Base-by-base conservation (phyloP, 495 filamentous ascomycete species). In the Neurospora sp. region DNA sequence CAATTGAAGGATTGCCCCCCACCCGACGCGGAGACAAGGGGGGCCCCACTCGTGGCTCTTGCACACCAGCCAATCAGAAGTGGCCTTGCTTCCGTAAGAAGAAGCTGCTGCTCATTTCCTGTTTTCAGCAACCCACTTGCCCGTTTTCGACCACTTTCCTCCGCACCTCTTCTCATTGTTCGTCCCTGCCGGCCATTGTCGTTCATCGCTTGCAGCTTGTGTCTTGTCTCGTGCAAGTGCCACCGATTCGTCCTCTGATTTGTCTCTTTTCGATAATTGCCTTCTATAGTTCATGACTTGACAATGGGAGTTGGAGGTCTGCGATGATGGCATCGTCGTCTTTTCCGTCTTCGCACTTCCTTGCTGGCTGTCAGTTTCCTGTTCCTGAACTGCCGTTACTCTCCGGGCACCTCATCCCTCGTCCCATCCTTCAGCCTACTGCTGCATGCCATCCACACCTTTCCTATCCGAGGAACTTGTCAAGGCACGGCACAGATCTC, bases 71-170 rank as follows among this genome's bases (percentile, higher is more conserved):
- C 59, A 82, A 82, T 82, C 73, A 80, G 48, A 78, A 14, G 20
- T 27, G 39, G 72, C 68, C 69, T 72, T 68, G 31, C 71, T 72
- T 81, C 80, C 80, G 70, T 78, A 82, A 82, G 79, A 78, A 82
- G 80, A 76, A 82, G 79, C 75, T 77, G 75, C 69, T 70, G 48
- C 35, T 73, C 70, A 22, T 76, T 74, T 40, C 76, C 44, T 72
- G 68, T 59, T 72, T 76, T 71, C 71, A 44, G 74, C 68, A 72
- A 69, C 38, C 68, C 78, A 72, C 76, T 79, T 78, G 70, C 38
- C 73, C 76, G 20, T 65, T 76, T 76, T 74, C 61, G 71, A 71
- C 35, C 70, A 44, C 44, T 59, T 71, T 27, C 44, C 44, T 59
- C 70, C 70, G 44, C 31, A 71, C 39, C 39, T 71, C 38, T 71